A percentile compares a stretch with the other conserved stretches of the same genome.
phyloP scores from a whole-genome alignment of 2,329 filamentous ascomycete species.

The Colletotrichum acutatum region DNA sequence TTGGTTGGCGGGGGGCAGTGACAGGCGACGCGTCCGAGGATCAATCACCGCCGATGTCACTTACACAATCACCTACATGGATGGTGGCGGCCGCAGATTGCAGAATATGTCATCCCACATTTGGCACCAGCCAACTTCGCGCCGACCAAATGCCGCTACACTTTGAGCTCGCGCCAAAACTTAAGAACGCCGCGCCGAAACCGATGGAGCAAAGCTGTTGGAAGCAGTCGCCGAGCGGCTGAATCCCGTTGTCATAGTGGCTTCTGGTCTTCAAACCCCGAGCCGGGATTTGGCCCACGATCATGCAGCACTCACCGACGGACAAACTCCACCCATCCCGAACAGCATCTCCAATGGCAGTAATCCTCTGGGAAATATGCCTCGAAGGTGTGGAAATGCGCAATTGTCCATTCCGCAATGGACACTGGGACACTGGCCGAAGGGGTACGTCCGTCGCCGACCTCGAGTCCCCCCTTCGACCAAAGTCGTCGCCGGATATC shows the following conservation, averaged over 20 bases:
- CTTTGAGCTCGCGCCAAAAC: background rate
- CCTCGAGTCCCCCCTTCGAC: background rate
- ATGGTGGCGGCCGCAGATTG: background rate
- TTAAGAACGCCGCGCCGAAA: background rate
- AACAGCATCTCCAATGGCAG: conserved; percentile 8
- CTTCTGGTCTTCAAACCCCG: conserved; percentile 27
- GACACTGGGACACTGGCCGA: conserved; percentile 7
- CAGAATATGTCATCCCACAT: background rate
- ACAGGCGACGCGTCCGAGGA: background rate
- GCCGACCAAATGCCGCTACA: background rate
- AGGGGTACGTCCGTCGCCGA: background rate
- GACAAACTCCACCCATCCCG: conserved; percentile 4
- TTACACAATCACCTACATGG: background rate
- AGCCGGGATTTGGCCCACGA: conserved; percentile 28
- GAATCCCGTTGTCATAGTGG: background rate
- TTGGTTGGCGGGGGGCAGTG: background rate
- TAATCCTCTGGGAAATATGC: background rate
- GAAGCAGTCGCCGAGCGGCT: background rate
- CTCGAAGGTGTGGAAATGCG: background rate
- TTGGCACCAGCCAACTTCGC: background rate
- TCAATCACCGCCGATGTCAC: background rate
- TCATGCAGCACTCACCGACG: conserved; percentile 19
- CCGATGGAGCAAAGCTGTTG: background rate
- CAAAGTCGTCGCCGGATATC: background rate
- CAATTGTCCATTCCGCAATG: background rate